These are phyloP conservation scores for Diaporthe longicolla DNA, from an alignment of 2,329 filamentous ascomycete genomes.

Conservation along the genomic window DNA sequence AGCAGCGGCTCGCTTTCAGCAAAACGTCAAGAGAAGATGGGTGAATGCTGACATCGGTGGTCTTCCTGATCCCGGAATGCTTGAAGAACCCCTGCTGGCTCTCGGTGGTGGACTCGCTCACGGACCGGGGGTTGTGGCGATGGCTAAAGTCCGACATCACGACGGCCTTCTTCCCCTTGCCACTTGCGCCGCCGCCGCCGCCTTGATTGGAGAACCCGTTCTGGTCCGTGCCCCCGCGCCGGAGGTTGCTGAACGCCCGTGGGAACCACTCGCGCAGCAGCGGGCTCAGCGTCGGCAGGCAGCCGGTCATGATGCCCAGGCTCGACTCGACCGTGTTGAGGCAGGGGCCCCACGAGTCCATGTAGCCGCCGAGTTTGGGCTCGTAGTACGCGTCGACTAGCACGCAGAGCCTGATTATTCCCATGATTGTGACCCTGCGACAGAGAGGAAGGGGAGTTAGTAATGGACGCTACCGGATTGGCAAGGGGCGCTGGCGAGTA, in stretches of 20 bases:
- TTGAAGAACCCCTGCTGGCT: neutral
- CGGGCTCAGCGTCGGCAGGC: slow-evolving; percentile 8
- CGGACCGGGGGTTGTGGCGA: neutral
- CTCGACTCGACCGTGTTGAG: neutral
- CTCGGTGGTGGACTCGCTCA: neutral
- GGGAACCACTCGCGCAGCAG: slow-evolving; percentile 17
- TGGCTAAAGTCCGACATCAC: neutral
- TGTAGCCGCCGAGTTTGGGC: neutral
- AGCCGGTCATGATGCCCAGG: slow-evolving; percentile 10
- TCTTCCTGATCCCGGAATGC: neutral
- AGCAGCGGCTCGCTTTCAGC: no score
- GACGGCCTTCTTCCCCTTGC: neutral
- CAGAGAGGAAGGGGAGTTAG: neutral
- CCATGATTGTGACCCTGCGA: neutral
- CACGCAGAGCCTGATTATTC: neutral
- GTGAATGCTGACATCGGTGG: neutral
- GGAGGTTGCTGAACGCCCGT: neutral
- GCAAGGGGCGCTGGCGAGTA: neutral
- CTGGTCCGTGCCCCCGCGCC: neutral
- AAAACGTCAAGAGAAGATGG: neutral
- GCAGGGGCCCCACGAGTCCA: neutral
- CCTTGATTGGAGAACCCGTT: no score
- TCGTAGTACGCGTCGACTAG: neutral
- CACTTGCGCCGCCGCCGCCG: neutral
- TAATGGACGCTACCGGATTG: accelerated